Evolutionary conservation across 1,284 basidiomycete species (phyloP).

Genomic region (Puccinia hordei): DNA sequence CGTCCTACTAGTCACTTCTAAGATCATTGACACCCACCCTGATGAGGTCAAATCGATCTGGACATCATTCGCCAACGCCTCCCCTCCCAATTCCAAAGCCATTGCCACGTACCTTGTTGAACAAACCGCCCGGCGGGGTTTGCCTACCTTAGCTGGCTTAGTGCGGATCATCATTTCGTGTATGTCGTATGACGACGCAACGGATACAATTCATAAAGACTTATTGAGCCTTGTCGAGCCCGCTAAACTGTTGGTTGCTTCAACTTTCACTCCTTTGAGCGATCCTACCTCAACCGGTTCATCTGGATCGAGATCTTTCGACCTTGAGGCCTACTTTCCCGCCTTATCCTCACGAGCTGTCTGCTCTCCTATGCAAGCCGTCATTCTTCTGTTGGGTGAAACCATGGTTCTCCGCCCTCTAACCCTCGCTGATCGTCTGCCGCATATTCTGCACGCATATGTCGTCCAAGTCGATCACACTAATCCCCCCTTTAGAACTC

Average conservation of each 20-base stretch:
- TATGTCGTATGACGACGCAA: conserved; percentile 31
- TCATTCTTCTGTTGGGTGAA: conserved; percentile 43
- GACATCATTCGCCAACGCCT: conserved; percentile 37
- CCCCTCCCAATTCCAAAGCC: conserved; percentile 28
- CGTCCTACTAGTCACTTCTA: conserved; percentile 37
- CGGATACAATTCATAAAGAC: conserved; percentile 29
- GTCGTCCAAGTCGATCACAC: conserved; percentile 49
- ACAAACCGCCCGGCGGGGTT: conserved; percentile 32
- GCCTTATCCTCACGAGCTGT: conserved; percentile 38
- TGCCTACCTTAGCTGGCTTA: conserved; percentile 39
- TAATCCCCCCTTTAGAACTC: conserved; percentile 28
- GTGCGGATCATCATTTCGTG: conserved; percentile 34
- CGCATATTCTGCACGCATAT: conserved; percentile 45
- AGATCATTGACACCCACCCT: conserved; percentile 33
- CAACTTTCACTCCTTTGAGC: background rate
- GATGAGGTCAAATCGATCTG: conserved; percentile 45
- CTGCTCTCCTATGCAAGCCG: conserved; percentile 48
- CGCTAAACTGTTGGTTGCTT: conserved; percentile 39
- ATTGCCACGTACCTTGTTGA: conserved; percentile 44
- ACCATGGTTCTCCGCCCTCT: conserved; percentile 41
- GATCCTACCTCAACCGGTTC: conserved; percentile 13
- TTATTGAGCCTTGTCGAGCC: conserved; percentile 36
- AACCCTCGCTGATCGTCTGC: conserved; percentile 30
- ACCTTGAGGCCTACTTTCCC: conserved; percentile 42
- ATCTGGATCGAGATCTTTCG: conserved; percentile 19